These are phyloP conservation scores for Cetradonia linearis DNA, from an alignment of 495 filamentous ascomycete genomes.

Conservation along the genomic window DNA sequence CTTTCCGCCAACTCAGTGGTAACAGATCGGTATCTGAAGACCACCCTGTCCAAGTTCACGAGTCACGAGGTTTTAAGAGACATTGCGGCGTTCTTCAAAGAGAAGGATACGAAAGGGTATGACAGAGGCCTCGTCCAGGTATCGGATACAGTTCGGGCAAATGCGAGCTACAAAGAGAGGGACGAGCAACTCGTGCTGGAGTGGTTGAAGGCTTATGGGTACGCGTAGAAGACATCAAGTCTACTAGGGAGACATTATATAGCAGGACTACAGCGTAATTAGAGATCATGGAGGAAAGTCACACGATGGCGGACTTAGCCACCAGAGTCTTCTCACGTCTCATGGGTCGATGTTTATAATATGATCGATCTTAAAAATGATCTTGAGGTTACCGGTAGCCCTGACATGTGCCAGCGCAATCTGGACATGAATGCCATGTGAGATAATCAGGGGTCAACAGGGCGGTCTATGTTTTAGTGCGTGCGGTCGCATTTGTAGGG, in stretches of 20 bases:
- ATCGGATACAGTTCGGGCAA: constrained; percentile 66
- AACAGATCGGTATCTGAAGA: constrained; percentile 74
- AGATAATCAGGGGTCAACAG: background rate
- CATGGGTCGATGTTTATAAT: background rate
- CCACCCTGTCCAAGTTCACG: constrained; percentile 66
- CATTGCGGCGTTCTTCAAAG: constrained; percentile 72
- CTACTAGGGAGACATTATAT: background rate
- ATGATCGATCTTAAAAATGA: background rate
- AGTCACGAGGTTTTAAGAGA: constrained; percentile 58
- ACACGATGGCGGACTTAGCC: background rate
- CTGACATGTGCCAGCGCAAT: background rate
- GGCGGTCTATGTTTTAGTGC: background rate
- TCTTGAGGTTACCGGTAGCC: background rate
- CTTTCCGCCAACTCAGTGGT: constrained; percentile 75
- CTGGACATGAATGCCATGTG: background rate
- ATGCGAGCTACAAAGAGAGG: constrained; percentile 65
- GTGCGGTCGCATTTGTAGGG: constrained; percentile 1
- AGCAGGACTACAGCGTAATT: background rate
- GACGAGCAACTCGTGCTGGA: constrained; percentile 57
- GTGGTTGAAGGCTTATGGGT: constrained; percentile 59
- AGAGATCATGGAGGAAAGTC: background rate
- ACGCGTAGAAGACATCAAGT: constrained; percentile 28
- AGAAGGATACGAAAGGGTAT: constrained; percentile 70
- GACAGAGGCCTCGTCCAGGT: constrained; percentile 70
- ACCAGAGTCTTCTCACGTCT: background rate